phyloP scores from a whole-genome alignment of 805 yeast genomes.

The Kodamaea leandrae region DNA sequence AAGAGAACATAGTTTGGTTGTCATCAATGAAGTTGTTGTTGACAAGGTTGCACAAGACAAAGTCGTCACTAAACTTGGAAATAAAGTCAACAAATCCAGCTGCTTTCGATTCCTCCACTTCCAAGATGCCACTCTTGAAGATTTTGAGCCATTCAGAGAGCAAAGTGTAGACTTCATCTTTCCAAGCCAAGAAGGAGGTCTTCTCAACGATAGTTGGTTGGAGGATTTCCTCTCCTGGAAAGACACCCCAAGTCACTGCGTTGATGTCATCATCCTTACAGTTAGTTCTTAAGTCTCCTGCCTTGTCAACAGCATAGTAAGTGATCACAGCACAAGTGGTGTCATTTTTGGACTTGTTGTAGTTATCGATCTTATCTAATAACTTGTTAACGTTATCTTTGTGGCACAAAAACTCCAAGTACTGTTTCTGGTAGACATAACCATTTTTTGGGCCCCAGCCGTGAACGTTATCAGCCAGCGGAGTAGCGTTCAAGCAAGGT shows the following conservation, averaged over 20 bases:
- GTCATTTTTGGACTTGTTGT: slow-evolving; percentile 39
- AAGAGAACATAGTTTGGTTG: slow-evolving; percentile 53
- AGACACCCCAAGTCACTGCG: slow-evolving; percentile 98
- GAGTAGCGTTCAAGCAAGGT: slow-evolving; percentile 82
- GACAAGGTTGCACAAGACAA: slow-evolving; percentile 80
- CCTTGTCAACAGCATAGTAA: slow-evolving; percentile 69
- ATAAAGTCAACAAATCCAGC: slow-evolving; percentile 42
- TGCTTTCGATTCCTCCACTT: slow-evolving; percentile 27
- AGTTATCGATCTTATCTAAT: slow-evolving; percentile 40
- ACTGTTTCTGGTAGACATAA: slow-evolving; percentile 91
- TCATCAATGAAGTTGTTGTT: slow-evolving; percentile 73
- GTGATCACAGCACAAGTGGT: slow-evolving; percentile 53
- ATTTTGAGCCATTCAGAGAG: slow-evolving; percentile 75
- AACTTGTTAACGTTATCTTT: slow-evolving; percentile 40
- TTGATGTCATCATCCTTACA: slow-evolving; percentile 75
- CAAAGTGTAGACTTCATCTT: slow-evolving; percentile 87
- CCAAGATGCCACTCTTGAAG: slow-evolving; percentile 37
- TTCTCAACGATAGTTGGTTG: slow-evolving; percentile 96
- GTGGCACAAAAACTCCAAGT: slow-evolving; percentile 80
- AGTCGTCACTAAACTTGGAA: slow-evolving; percentile 50
- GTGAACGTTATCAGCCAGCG: slow-evolving; percentile 63
- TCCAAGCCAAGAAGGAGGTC: slow-evolving; percentile 93
- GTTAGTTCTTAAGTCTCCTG: slow-evolving; percentile 62
- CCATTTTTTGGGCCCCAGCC: slow-evolving; percentile 98
- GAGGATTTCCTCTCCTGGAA: slow-evolving; percentile 90